These are phyloP conservation scores for Ustilago bromivora DNA, from an alignment of 1,284 basidiomycete genomes.

Conservation along the genomic window DNA sequence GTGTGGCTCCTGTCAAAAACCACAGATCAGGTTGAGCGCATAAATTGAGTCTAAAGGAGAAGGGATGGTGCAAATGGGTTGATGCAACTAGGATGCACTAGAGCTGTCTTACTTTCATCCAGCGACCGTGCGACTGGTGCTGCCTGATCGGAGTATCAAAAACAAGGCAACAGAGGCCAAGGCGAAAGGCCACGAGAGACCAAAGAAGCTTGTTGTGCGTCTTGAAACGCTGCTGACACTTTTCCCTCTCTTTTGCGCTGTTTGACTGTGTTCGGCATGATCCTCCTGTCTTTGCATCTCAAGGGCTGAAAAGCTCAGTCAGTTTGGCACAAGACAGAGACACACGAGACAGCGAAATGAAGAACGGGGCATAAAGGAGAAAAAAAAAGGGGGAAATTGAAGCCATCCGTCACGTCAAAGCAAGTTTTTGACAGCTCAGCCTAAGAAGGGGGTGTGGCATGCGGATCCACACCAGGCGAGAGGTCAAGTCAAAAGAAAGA, in stretches of 20 bases:
- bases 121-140: not conserved
- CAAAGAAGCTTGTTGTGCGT: not conserved
- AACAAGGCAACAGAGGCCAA: conserved; percentile 6
- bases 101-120: not conserved
- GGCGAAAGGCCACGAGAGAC: conserved; percentile 19
- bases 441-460: not conserved
- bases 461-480: not conserved
- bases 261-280: not conserved
- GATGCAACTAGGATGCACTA: not conserved
- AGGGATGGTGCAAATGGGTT: not conserved
- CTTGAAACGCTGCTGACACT: not conserved
- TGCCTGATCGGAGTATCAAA: conserved; percentile 12
- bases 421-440: conserved; percentile 7
- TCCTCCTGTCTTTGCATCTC: not conserved
- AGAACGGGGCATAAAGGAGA: not conserved
- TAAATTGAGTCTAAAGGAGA: not conserved
- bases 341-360: not conserved
- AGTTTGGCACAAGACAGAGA: not conserved
- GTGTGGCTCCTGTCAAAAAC: conserved; percentile 36
- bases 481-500: not conserved
- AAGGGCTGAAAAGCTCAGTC: not conserved
- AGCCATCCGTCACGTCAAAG: not conserved
- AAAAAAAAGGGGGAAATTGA: not conserved
- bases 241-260: not conserved
- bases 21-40: not conserved